Conservation (phyloP, 129 eudicot species). For the Deinandra increscens region DNA sequence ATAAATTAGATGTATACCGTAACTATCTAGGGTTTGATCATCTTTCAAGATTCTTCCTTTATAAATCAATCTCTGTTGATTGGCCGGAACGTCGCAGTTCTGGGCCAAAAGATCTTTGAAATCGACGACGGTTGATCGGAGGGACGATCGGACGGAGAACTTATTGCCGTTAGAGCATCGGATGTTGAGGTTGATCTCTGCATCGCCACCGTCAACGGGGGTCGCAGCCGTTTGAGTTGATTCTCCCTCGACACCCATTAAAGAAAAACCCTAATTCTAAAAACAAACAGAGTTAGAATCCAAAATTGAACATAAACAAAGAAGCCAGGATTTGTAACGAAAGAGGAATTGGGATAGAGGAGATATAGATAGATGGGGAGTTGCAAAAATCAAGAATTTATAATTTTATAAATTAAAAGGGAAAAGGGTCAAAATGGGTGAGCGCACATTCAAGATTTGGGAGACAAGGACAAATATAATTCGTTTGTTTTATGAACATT, state of each 20-base stretch:
- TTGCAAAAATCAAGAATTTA: constrained; percentile 4
- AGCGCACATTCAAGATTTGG: constrained; percentile 25
- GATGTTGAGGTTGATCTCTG: constrained; percentile 51
- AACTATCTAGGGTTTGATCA: constrained; percentile 83
- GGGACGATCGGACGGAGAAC: constrained; percentile 53
- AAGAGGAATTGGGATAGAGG: constrained; percentile 14
- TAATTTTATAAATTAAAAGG: not conserved
- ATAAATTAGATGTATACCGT: constrained; percentile 55
- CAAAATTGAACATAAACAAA: constrained; percentile 11
- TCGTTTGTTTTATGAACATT: not conserved
- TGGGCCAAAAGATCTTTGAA: constrained; percentile 65
- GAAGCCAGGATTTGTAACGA: constrained; percentile 24
- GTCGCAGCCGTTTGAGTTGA: constrained; percentile 46
- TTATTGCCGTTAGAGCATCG: constrained; percentile 85
- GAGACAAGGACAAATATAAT: not conserved
- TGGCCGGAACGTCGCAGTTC: constrained; percentile 73
- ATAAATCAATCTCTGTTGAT: constrained; percentile 82
- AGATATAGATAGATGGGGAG: constrained; percentile 11
- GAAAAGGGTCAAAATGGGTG: constrained; percentile 30
- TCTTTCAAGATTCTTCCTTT: constrained; percentile 92
- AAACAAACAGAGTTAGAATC: not conserved
- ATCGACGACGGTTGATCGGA: constrained; percentile 51
- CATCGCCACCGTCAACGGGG: constrained; percentile 35
- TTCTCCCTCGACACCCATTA: constrained; percentile 66
- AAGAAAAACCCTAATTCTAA: constrained; percentile 40